Conservation (phyloP, 108 stramenopile species). For the Hondaea fermentalgiana region DNA sequence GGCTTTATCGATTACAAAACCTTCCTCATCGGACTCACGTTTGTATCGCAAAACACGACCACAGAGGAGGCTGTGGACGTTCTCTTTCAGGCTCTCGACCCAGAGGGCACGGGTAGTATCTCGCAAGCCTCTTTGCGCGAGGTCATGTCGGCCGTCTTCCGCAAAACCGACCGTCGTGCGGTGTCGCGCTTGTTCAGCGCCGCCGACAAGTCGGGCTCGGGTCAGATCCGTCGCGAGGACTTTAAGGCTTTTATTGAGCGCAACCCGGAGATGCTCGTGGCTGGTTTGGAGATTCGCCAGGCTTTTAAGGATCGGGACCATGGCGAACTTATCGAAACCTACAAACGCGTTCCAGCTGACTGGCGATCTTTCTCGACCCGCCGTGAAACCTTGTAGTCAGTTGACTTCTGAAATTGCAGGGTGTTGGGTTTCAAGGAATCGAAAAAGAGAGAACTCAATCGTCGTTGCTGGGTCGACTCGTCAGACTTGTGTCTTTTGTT, state of each 20-base stretch:
- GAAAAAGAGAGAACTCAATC: too few species aligned
- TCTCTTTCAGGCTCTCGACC: neutral
- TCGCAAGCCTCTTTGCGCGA: neutral
- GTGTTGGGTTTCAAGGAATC: too few species aligned
- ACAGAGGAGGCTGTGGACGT: neutral
- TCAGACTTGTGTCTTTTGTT: too few species aligned
- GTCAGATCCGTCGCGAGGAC: neutral
- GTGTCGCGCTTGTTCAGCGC: neutral
- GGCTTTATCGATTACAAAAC: slow-evolving; percentile 21
- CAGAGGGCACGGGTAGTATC: neutral
- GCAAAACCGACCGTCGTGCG: neutral
- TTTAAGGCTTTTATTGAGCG: neutral
- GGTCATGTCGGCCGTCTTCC: neutral
- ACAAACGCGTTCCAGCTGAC: neutral
- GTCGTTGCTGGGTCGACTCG: too few species aligned
- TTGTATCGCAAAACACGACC: neutral
- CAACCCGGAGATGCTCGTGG: neutral
- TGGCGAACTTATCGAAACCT: neutral
- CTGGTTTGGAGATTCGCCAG: neutral
- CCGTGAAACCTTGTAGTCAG: too few species aligned
- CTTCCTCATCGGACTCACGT: slow-evolving; percentile 20
- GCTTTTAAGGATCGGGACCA: neutral
- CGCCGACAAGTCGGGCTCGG: neutral
- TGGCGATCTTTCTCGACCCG: neutral
- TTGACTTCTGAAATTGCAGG: too few species aligned